phyloP scores from a whole-genome alignment of 192 early-diverging fungal species.

The Coemansia sp. region DNA sequence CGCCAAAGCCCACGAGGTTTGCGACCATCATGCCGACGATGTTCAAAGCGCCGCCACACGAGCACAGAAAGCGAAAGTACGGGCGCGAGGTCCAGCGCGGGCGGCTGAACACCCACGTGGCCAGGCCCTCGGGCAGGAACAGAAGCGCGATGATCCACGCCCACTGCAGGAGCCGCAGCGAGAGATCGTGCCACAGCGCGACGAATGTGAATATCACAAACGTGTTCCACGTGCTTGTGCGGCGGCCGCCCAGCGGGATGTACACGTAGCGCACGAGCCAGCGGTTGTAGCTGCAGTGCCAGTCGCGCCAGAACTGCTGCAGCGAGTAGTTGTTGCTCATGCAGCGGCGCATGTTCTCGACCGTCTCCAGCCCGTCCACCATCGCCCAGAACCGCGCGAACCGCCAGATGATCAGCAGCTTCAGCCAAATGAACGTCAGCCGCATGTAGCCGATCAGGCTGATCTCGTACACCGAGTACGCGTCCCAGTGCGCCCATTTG shows the following conservation, averaged over 20 bases:
- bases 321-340: slow-evolving; percentile 96
- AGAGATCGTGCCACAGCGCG: slow-evolving; percentile 96
- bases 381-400: slow-evolving; percentile 97
- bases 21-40: slow-evolving; percentile 95
- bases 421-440: slow-evolving; percentile 91
- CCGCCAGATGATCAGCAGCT: slow-evolving; percentile 94
- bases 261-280: slow-evolving; percentile 90
- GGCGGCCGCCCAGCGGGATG: slow-evolving; percentile 84
- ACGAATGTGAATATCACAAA: slow-evolving; percentile 95
- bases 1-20: slow-evolving; percentile 96
- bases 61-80: slow-evolving; percentile 78
- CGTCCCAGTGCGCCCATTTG: slow-evolving; percentile 81
- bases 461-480: slow-evolving; percentile 76
- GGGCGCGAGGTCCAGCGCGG: slow-evolving; percentile 32
- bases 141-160: slow-evolving; percentile 86
- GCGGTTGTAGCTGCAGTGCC: slow-evolving; percentile 92
- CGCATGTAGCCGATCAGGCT: slow-evolving; percentile 87
- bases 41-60: slow-evolving; percentile 76
- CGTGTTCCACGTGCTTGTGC: slow-evolving; percentile 69
- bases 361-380: slow-evolving; percentile 81
- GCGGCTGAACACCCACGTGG: slow-evolving; percentile 47
- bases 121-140: slow-evolving; percentile 82
- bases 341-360: slow-evolving; percentile 96
- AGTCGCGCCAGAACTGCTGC: slow-evolving; percentile 92
- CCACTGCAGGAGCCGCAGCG: slow-evolving; percentile 81